Percentiles rank a stretch among this genome's conserved stretches.
Conservation (phyloP, 1,284 basidiomycete genomes). For the Ganoderma sinense region DNA sequence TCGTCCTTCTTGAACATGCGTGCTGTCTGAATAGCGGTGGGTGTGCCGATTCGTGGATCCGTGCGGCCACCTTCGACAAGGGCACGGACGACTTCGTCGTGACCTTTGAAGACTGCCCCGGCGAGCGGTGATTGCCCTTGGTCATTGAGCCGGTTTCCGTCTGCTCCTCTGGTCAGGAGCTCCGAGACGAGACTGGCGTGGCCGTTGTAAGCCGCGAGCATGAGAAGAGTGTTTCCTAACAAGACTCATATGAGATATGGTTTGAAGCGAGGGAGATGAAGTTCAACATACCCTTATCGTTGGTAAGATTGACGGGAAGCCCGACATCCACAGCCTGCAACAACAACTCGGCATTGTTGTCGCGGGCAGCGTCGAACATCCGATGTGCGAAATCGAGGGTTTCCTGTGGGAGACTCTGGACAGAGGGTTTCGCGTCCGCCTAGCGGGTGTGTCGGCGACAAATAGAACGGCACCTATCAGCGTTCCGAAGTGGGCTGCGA, state of each 20-base stretch:
- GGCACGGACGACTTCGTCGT: constrained; percentile 66
- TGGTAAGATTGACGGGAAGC: constrained; percentile 81
- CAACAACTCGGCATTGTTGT: constrained; percentile 61
- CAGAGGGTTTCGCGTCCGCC: constrained; percentile 20
- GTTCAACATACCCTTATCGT: constrained; percentile 61
- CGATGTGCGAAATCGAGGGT: constrained; percentile 76
- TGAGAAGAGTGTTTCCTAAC: constrained; percentile 79
- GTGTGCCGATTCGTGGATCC: constrained; percentile 72
- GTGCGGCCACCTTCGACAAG: constrained; percentile 68
- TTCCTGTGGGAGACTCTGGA: constrained; percentile 41
- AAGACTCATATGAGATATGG: not conserved
- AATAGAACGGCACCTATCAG: not conserved
- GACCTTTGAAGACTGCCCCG: constrained; percentile 83
- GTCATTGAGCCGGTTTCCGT: constrained; percentile 79
- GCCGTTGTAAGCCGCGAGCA: constrained; percentile 86
- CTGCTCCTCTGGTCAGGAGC: constrained; percentile 65
- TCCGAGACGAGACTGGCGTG: constrained; percentile 63
- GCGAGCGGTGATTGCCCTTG: constrained; percentile 82
- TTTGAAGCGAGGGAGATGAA: not conserved
- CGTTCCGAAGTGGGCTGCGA: not conserved
- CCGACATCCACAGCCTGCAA: constrained; percentile 74
- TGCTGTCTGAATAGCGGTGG: constrained; percentile 78
- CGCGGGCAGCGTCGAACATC: constrained; percentile 81
- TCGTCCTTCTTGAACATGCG: constrained; percentile 69
- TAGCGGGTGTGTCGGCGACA: not conserved